These are phyloP conservation scores for Lachancea mirantina DNA, from an alignment of 805 yeast genomes.

Conservation along the genomic window DNA sequence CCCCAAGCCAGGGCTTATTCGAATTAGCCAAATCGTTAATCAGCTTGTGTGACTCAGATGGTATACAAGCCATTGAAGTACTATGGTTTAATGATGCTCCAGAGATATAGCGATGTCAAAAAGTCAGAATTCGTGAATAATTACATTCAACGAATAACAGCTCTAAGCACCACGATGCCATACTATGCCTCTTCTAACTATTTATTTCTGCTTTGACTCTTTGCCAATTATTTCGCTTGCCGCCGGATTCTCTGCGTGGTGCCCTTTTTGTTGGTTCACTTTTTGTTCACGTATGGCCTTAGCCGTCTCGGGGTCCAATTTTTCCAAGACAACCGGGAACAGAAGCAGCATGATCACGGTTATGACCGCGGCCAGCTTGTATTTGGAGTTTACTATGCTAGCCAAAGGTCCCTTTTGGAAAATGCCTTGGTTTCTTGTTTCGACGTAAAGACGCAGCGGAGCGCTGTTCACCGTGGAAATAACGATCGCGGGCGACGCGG, in stretches of 20 bases:
- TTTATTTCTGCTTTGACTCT: background rate
- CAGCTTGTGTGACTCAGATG: too few species aligned
- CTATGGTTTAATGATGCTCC: too few species aligned
- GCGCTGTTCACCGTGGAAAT: conserved; percentile 21
- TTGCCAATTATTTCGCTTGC: too few species aligned
- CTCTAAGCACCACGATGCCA: too few species aligned
- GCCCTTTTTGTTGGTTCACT: conserved; percentile 20
- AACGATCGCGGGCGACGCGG: conserved; percentile 17
- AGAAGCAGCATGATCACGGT: conserved; percentile 21
- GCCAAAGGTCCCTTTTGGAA: conserved; percentile 34
- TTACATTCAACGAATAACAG: too few species aligned
- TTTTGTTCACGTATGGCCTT: conserved; percentile 29
- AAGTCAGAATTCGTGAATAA: too few species aligned
- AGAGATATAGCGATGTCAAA: too few species aligned
- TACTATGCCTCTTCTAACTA: too few species aligned
- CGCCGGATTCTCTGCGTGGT: conserved; percentile 17
- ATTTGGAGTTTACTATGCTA: conserved; percentile 31
- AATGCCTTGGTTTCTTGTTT: conserved; percentile 29
- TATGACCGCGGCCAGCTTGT: conserved; percentile 31
- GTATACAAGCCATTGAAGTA: too few species aligned
- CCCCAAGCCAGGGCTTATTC: too few species aligned
- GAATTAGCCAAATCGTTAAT: too few species aligned
- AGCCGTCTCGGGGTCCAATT: conserved; percentile 37
- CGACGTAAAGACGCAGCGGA: conserved; percentile 32
- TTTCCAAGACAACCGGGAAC: conserved; percentile 34